These are phyloP conservation scores for Conticribra weissflogii DNA, from an alignment of 108 stramenopile species.

Conservation along the genomic window DNA sequence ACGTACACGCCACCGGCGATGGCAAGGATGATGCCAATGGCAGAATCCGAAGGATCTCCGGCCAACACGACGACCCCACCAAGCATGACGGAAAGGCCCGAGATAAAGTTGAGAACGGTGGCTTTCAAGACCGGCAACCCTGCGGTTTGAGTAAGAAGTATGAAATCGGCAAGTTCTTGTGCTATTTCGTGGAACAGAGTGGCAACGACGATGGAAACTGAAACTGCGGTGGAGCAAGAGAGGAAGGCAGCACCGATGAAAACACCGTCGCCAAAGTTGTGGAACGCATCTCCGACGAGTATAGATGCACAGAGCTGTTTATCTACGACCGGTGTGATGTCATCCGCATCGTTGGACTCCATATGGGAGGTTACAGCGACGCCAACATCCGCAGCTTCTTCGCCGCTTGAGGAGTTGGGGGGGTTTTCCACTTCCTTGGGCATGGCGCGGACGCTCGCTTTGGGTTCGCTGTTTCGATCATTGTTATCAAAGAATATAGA, in stretches of 20 bases:
- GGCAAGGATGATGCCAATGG: conserved; percentile 68
- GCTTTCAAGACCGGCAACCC: conserved; percentile 58
- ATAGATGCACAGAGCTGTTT: conserved; percentile 45
- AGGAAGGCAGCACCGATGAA: conserved; percentile 80
- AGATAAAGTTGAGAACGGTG: conserved; percentile 64
- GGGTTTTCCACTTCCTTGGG: too few species aligned
- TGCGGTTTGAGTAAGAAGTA: conserved; percentile 67
- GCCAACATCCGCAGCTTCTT: too few species aligned
- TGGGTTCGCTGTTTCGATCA: too few species aligned
- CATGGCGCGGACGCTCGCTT: too few species aligned
- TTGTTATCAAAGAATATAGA: too few species aligned
- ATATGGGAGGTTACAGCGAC: too few species aligned
- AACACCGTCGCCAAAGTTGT: conserved; percentile 88
- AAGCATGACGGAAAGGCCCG: conserved; percentile 66
- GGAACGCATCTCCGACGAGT: conserved; percentile 68
- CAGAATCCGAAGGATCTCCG: conserved; percentile 40
- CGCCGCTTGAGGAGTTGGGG: too few species aligned
- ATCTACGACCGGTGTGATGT: too few species aligned
- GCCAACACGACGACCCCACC: conserved; percentile 65
- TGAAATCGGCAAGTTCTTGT: conserved; percentile 87
- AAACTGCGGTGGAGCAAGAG: conserved; percentile 49
- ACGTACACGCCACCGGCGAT: conserved; percentile 82
- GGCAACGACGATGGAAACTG: conserved; percentile 55
- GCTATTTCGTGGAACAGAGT: conserved; percentile 83
- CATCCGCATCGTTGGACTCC: too few species aligned